Base-by-base conservation (phyloP, 2,329 filamentous ascomycete species). In the Beauveria sp. region DNA sequence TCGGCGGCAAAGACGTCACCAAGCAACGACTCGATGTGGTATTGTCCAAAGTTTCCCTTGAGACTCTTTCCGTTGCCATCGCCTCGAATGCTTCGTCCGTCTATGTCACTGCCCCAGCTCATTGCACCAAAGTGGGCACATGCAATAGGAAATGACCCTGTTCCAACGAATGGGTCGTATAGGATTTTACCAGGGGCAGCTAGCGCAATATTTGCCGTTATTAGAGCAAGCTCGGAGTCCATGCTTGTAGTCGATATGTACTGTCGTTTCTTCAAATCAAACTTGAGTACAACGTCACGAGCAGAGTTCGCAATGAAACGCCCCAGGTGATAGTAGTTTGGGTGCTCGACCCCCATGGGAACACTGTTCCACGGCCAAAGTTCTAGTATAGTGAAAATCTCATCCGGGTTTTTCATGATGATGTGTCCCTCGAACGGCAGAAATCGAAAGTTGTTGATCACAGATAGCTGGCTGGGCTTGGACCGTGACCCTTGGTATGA, bases 181-280 rank as follows among this genome's bases (percentile, higher is more conserved):
- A 96, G 90, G 2, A 98, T 72, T 70, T 90, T 96, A 0, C 91
- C 93, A 0, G 92, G 89, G 0, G 79, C 87, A 0, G 92, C 92
- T 16, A 90, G 84, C 0, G 91, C 90, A 67, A 99, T 86, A 70
- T 98, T 99, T 1, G 93, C 95, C 0, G 93, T 97, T 24, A 99
- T 79, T 1, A 99, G 82, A 14, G 92, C 90, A 49, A 99, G 81
- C 73, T 98, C 95, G 0, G 93, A 90, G 72, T 99, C 95, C 95
- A 99, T 98, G 51, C 90, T 95, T 0, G 95, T 99, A 0, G 93
- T 98, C 67, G 89, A 91, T 69, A 99, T 98, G 72, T 99, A 99
- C 45, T 83, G 83, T 31, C 95, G 81, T 75, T 96, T 96, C 80
- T 99, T 99, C 24, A 99, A 81, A 72, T 96, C 92, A 69, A 93